These are phyloP conservation scores for Didymosphaeria variabile DNA, from an alignment of 2,329 filamentous ascomycete species.

Conservation along the genomic window DNA sequence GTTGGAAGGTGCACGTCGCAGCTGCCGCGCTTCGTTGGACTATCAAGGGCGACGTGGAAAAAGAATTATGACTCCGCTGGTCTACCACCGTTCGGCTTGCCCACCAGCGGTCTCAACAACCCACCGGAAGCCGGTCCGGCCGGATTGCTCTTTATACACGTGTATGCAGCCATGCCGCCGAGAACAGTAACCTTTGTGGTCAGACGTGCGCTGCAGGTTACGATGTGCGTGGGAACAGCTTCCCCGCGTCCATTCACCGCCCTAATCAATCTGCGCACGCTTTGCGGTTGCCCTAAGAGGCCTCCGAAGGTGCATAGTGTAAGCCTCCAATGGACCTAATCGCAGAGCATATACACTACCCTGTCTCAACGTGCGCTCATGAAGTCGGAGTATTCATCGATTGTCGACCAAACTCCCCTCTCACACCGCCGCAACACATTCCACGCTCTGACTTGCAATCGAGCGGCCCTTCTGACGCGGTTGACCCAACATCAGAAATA, in stretches of 20 bases:
- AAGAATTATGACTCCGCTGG: neutral
- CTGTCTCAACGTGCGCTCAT: neutral
- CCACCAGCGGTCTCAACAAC: neutral
- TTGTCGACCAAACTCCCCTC: neutral
- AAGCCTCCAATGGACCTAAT: neutral
- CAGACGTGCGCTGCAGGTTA: slow-evolving; percentile 19
- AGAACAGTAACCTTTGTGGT: slow-evolving; percentile 11
- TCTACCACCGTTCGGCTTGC: neutral
- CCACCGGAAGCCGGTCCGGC: slow-evolving; percentile 10
- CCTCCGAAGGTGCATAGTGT: neutral
- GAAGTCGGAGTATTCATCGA: neutral
- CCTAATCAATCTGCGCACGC: slow-evolving; percentile 34
- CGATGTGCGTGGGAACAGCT: slow-evolving; percentile 18
- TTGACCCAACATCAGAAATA: slow-evolving; percentile 21
- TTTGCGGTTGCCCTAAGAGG: neutral
- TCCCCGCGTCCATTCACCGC: slow-evolving; percentile 9
- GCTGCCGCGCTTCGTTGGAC: neutral
- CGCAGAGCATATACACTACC: slow-evolving; percentile 3
- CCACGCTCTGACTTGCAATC: neutral
- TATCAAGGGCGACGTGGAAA: neutral
- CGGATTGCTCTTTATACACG: slow-evolving; percentile 8
- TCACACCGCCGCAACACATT: slow-evolving; percentile 1
- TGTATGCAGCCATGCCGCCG: slow-evolving; percentile 3
- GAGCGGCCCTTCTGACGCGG: neutral
- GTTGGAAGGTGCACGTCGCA: neutral